Conservation (phyloP, 2,329 filamentous ascomycete species). For the Arthrobotrys sinensis region DNA sequence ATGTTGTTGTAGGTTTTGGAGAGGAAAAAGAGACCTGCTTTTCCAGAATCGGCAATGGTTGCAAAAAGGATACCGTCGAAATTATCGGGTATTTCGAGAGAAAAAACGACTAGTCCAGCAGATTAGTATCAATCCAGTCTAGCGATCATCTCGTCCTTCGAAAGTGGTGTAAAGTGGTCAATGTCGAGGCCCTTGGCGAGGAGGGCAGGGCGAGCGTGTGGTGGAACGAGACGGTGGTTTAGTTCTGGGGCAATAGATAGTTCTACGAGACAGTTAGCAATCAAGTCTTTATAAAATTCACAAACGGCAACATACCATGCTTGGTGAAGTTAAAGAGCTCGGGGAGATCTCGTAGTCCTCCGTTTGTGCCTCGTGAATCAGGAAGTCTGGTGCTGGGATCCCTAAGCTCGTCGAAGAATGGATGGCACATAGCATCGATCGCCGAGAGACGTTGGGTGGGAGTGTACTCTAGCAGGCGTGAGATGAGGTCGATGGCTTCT, state of each 20-base stretch:
- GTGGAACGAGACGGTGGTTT: constrained; percentile 89
- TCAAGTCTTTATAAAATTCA: not conserved
- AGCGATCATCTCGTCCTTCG: constrained; percentile 97
- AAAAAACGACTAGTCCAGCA: constrained; percentile 65
- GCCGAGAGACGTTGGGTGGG: constrained; percentile 94
- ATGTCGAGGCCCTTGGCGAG: constrained; percentile 87
- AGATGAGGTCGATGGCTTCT: constrained; percentile 95
- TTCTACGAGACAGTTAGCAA: constrained; percentile 74
- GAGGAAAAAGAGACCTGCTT: constrained; percentile 57
- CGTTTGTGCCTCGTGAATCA: constrained; percentile 91
- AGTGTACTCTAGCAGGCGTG: constrained; percentile 93
- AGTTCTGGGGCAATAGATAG: constrained; percentile 92
- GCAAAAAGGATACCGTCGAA: constrained; percentile 65
- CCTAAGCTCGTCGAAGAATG: constrained; percentile 97
- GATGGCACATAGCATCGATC: constrained; percentile 96
- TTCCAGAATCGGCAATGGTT: constrained; percentile 58
- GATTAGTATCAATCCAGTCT: constrained; percentile 84
- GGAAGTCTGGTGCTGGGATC: constrained; percentile 92
- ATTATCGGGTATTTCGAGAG: constrained; percentile 63
- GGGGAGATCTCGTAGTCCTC: constrained; percentile 84
- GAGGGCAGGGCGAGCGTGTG: constrained; percentile 82
- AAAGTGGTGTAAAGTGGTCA: constrained; percentile 90
- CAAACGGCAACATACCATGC: constrained; percentile 78
- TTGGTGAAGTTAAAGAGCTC: constrained; percentile 92
- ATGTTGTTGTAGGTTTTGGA: constrained; percentile 52